phyloP scores from a whole-genome alignment of 805 yeast genomes.

The Saturnispora dispora region DNA sequence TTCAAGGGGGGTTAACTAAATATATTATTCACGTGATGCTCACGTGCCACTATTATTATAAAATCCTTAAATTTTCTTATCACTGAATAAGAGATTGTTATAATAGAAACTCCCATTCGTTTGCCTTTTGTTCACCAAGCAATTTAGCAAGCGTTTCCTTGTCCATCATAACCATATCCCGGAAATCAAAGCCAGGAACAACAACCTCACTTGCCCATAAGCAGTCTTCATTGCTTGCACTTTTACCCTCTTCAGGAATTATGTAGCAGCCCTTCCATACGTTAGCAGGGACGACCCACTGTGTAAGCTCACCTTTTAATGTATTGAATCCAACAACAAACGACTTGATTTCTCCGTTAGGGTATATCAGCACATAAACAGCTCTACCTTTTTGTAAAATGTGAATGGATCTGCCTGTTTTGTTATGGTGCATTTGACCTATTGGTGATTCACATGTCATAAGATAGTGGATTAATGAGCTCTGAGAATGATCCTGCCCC shows the following conservation, averaged over 20 bases:
- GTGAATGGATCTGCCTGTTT: constrained; percentile 43
- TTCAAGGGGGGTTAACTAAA: not conserved
- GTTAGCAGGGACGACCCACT: constrained; percentile 59
- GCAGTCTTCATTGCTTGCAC: constrained; percentile 31
- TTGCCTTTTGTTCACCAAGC: constrained; percentile 32
- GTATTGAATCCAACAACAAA: constrained; percentile 46
- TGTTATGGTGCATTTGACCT: constrained; percentile 42
- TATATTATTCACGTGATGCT: not conserved
- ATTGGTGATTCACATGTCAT: constrained; percentile 42
- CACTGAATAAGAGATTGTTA: not conserved
- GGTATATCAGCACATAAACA: constrained; percentile 44
- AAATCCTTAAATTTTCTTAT: too few species aligned
- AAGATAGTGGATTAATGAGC: constrained; percentile 45
- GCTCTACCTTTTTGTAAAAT: constrained; percentile 49
- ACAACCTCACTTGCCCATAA: constrained; percentile 48
- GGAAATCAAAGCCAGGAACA: constrained; percentile 53
- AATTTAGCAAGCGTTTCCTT: constrained; percentile 25
- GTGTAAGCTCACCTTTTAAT: constrained; percentile 39
- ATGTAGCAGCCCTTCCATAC: constrained; percentile 49
- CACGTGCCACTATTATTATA: not conserved
- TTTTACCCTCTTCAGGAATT: constrained; percentile 25
- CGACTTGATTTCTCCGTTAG: constrained; percentile 39
- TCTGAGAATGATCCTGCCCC: constrained; percentile 10
- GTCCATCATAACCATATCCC: constrained; percentile 41
- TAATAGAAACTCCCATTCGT: constrained; percentile 7